A percentile compares a stretch with the other conserved stretches of the same genome.
Evolutionary conservation across 2,329 filamentous ascomycete genomes (phyloP).

Genomic region (Allantophomopsis lycopodina): DNA sequence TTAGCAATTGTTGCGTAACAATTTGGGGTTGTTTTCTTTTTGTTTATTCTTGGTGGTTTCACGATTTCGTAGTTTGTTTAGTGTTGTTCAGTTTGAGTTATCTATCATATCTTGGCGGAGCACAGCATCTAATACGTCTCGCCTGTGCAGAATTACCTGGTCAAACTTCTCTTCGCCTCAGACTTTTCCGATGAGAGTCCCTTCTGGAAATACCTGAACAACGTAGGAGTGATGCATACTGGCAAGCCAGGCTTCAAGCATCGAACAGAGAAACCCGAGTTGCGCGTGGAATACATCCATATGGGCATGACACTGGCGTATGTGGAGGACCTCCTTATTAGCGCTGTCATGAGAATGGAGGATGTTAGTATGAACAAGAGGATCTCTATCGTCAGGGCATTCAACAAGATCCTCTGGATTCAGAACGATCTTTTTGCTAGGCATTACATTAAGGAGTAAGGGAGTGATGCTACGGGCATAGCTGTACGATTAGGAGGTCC

Average conservation of each 20-base stretch:
- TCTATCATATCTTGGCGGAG: too few species aligned
- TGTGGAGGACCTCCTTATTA: constrained; percentile 65
- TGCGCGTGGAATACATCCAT: constrained; percentile 72
- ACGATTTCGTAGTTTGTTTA: too few species aligned
- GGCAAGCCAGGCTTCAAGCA: constrained; percentile 52
- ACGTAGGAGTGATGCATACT: constrained; percentile 78
- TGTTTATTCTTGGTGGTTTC: too few species aligned
- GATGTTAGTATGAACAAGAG: constrained; percentile 53
- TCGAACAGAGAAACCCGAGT: constrained; percentile 25
- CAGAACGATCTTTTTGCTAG: constrained; percentile 80
- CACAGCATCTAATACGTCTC: background rate
- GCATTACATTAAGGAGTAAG: constrained; percentile 38
- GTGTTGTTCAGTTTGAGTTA: background rate
- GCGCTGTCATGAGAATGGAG: constrained; percentile 52
- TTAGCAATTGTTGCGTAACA: too few species aligned
- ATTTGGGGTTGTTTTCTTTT: too few species aligned
- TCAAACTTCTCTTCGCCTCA: constrained; percentile 61
- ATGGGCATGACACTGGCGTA: constrained; percentile 60
- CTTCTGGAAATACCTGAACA: constrained; percentile 76
- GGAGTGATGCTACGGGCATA: too few species aligned
- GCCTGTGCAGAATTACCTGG: constrained; percentile 49
- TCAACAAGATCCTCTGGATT: constrained; percentile 77
- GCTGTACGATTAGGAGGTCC: too few species aligned
- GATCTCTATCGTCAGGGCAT: constrained; percentile 59
- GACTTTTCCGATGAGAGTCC: constrained; percentile 43